Conservation (phyloP, 805 yeast species). For the Lipomyces japonicus region DNA sequence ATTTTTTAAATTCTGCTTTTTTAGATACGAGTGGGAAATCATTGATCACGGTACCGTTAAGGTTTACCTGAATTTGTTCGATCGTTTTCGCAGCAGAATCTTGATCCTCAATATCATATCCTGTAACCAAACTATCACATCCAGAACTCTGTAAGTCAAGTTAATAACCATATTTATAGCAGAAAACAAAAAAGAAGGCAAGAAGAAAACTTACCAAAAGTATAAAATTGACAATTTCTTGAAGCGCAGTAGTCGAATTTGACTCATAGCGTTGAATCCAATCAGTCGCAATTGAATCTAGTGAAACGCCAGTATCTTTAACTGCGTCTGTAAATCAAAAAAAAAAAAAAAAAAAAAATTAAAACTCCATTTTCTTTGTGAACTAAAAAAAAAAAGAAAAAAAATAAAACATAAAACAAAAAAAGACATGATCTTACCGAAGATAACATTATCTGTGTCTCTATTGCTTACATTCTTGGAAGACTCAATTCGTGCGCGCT, state of each 20-base stretch:
- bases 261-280: constrained; percentile 55
- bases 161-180: background rate
- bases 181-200: background rate
- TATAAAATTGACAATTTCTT: constrained; percentile 62
- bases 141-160: constrained; percentile 23
- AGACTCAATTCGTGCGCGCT: background rate
- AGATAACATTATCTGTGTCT: background rate
- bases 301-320: constrained; percentile 47
- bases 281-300: constrained; percentile 50
- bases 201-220: constrained; percentile 42
- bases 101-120: constrained; percentile 68
- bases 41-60: constrained; percentile 46
- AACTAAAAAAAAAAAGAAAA: background rate
- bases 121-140: constrained; percentile 39
- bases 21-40: constrained; percentile 66
- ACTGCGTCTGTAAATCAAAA: constrained; percentile 52
- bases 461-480: constrained; percentile 5
- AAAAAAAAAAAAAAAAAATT: too few relatives aligned
- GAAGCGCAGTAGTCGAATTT: constrained; percentile 49
- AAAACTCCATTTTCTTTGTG: background rate
- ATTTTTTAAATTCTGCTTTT: constrained; percentile 45
- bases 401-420: constrained; percentile 7
- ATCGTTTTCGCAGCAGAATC: constrained; percentile 72
- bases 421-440: constrained; percentile 11
- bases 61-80: constrained; percentile 57